Conservation (phyloP, 768 basidiomycete species). For the Lyophyllum atratum region DNA sequence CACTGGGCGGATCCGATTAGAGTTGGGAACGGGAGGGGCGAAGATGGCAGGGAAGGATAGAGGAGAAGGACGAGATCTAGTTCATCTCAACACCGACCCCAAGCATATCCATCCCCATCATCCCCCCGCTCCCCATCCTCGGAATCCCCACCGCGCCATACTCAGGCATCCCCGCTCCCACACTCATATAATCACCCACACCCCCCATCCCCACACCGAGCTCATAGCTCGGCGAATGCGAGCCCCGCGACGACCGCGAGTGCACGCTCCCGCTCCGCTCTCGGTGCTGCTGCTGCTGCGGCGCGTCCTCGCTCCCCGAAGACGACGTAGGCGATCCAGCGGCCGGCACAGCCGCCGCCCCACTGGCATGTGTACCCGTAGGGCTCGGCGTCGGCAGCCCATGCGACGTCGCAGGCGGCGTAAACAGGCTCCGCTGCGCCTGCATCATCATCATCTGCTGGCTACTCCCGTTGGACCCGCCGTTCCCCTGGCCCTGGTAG, state of each 20-base stretch:
- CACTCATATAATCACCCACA: constrained; percentile 4
- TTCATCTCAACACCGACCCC: constrained; percentile 17
- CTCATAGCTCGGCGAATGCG: constrained; percentile 19
- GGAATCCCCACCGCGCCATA: constrained; percentile 11
- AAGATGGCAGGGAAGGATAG: neutral
- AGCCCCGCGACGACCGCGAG: constrained; percentile 9
- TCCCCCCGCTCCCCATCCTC: constrained; percentile 12
- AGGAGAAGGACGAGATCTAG: neutral
- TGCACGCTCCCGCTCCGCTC: constrained; percentile 11
- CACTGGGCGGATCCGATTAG: neutral
- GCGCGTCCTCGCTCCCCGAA: neutral
- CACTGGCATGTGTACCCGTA: constrained; percentile 3
- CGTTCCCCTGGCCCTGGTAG: constrained; percentile 7
- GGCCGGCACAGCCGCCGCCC: neutral
- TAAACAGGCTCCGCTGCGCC: constrained; percentile 39
- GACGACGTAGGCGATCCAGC: constrained; percentile 9
- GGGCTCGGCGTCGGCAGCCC: constrained; percentile 28
- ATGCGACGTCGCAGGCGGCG: constrained; percentile 44
- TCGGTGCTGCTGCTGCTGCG: neutral
- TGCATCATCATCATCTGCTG: constrained; percentile 27
- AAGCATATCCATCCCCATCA: constrained; percentile 15
- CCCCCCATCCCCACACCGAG: constrained; percentile 13
- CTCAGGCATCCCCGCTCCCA: neutral
- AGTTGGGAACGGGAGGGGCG: neutral
- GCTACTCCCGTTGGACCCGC: constrained; percentile 15